Evolutionary conservation across 331 rosid species (phyloP), one percentile per base, ranked within the genome.

Genomic region (Erythrophleum ivorense): DNA sequence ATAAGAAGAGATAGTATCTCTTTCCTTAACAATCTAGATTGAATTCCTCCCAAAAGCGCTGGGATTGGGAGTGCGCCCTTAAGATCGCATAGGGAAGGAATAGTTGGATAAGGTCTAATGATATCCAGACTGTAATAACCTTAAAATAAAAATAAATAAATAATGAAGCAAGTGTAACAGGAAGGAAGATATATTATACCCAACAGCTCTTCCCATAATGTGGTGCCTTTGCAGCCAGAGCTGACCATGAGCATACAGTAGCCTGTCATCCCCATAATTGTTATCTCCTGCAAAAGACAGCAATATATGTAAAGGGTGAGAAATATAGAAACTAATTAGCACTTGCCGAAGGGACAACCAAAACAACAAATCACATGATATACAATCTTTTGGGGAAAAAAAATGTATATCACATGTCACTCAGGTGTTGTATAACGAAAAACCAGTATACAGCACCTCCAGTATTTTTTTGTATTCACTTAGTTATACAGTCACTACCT

Each of bases 151-250:
- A 21, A 21, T 21, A 19, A 9, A 33, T 1, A 31, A 62, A 31
- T 14, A 52, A 62, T 0, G 29, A 58, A 36, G 21, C 15, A 55
- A 19, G 5, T 34, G 60, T 38, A 75, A 34, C 77, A 40, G 64
- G 38, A 80, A 59, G 21, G 38, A 13, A 21, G 5, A 83, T 74
- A 64, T 75, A 78, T 80, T 69, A 78, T 84, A 94, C 98, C 98
- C 98, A 0, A 91, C 90, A 45, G 97, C 98, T 90, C 93, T 88
- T 24, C 97, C 97, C 92, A 94, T 91, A 57, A 94, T 92, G 85
- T 94, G 97, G 55, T 94, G 94, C 71, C 88, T 82, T 29, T 90
- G 91, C 82, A 94, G 88, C 98, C 98, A 94, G 75, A 87, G 86
- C 87, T 94, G 98, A 59, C 97, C 95, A 7, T 86, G 85, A 77